Evolutionary conservation across 1,139 yeast genomes (phyloP).

Genomic region (Blastobotrys proliferans): DNA sequence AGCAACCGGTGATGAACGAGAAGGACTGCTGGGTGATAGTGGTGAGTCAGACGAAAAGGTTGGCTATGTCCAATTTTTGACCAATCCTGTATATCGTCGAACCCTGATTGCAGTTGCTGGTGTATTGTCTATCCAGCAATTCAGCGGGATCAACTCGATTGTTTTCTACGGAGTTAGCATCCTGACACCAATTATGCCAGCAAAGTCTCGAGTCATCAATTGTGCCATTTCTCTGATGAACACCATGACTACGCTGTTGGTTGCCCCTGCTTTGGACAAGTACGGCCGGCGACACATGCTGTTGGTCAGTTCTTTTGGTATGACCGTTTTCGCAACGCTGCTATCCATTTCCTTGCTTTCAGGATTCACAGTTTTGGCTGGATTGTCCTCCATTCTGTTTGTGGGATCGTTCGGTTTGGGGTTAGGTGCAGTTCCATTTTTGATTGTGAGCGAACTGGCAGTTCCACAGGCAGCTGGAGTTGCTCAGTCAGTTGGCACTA

Average conservation of each 20-base stretch:
- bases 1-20: constrained; percentile 3
- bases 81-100: constrained; percentile 47
- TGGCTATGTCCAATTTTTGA: constrained; percentile 43
- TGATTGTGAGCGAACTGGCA: constrained; percentile 83
- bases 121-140: constrained; percentile 81
- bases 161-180: constrained; percentile 89
- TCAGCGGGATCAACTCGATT: constrained; percentile 88
- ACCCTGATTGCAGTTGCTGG: constrained; percentile 67
- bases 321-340: constrained; percentile 61
- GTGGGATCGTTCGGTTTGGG: constrained; percentile 87
- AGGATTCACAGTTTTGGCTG: constrained; percentile 50
- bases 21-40: constrained; percentile 1
- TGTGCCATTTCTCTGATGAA: constrained; percentile 71
- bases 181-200: constrained; percentile 63
- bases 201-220: constrained; percentile 63
- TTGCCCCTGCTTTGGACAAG: constrained; percentile 70
- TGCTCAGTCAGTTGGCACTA: constrained; percentile 91
- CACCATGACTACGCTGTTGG: constrained; percentile 62
- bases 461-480: constrained; percentile 73
- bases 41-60: constrained; percentile 22
- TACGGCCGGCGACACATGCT: constrained; percentile 76
- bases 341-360: constrained; percentile 64
- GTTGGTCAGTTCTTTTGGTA: constrained; percentile 57
- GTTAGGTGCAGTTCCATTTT: constrained; percentile 90
- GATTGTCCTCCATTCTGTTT: constrained; percentile 64